A percentile compares a stretch with the other conserved stretches of the same genome.
phyloP scores from a whole-genome alignment of 345 rosid species.

The Populus ilicifolia region DNA sequence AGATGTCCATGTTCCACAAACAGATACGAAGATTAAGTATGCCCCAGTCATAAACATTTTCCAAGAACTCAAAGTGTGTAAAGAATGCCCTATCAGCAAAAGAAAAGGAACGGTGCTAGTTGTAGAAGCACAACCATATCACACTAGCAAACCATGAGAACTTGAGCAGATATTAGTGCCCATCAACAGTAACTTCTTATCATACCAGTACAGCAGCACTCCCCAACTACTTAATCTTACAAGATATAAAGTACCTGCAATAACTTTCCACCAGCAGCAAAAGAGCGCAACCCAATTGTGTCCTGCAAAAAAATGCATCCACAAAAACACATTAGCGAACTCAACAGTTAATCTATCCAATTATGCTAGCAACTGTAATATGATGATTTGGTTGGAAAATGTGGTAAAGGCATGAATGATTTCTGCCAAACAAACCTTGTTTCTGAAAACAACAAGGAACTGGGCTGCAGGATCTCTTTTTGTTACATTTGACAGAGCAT shows the following conservation, averaged over 20 bases:
- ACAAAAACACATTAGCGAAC: constrained; percentile 12
- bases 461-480: constrained; percentile 98
- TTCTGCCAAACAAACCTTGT: constrained; percentile 54
- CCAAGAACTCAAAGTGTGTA: neutral
- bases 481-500: constrained; percentile 76
- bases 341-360: neutral
- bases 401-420: constrained; percentile 2
- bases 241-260: constrained; percentile 60
- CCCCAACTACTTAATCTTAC: neutral
- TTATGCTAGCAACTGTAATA: neutral
- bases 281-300: constrained; percentile 92
- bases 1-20: neutral
- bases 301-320: constrained; percentile 45
- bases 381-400: neutral
- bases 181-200: neutral
- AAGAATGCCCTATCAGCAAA: neutral
- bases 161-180: neutral
- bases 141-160: neutral
- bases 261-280: constrained; percentile 99
- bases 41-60: neutral
- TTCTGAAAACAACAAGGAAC: constrained; percentile 80
- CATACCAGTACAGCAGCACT: neutral
- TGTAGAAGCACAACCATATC: neutral
- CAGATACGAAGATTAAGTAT: neutral
- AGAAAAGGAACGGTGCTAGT: neutral